These are phyloP conservation scores for Santalum album DNA, from an alignment of 164 flowering plant species.

Conservation along the genomic window DNA sequence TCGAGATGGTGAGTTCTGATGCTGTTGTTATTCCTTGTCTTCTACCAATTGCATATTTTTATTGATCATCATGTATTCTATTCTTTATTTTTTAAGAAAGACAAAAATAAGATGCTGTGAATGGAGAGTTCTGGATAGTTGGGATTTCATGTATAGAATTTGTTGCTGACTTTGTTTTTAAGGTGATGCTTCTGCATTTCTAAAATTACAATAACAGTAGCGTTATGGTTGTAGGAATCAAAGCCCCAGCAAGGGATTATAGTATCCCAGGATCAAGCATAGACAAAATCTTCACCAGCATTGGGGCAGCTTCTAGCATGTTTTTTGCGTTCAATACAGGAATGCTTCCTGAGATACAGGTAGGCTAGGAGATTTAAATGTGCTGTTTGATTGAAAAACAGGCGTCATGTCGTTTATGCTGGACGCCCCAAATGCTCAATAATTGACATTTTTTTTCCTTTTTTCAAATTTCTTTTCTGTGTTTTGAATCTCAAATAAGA, in stretches of 20 bases:
- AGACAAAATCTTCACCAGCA: background rate
- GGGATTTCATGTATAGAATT: too few relatives aligned
- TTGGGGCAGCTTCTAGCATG: background rate
- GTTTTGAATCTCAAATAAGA: too few relatives aligned
- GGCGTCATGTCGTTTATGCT: too few relatives aligned
- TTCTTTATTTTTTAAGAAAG: too few relatives aligned
- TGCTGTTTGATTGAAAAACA: too few relatives aligned
- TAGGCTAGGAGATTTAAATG: background rate
- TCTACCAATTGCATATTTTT: too few relatives aligned
- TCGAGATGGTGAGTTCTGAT: background rate
- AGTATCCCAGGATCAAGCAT: background rate
- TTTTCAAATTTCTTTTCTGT: too few relatives aligned
- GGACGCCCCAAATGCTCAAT: too few relatives aligned
- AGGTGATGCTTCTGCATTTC: background rate
- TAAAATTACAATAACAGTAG: background rate
- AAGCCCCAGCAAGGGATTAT: conserved; percentile 1
- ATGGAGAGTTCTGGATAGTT: too few relatives aligned
- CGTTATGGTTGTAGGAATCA: background rate
- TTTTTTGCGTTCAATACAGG: conserved; percentile 3
- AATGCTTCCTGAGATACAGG: conserved; percentile 7
- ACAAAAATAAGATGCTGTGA: too few relatives aligned
- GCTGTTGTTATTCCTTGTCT: background rate
- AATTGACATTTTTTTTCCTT: too few relatives aligned
- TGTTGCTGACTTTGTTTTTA: background rate
- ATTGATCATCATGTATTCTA: too few relatives aligned